Evolutionary conservation across 2,329 filamentous ascomycete genomes (phyloP).

Genomic region (Cercospora zeina): DNA sequence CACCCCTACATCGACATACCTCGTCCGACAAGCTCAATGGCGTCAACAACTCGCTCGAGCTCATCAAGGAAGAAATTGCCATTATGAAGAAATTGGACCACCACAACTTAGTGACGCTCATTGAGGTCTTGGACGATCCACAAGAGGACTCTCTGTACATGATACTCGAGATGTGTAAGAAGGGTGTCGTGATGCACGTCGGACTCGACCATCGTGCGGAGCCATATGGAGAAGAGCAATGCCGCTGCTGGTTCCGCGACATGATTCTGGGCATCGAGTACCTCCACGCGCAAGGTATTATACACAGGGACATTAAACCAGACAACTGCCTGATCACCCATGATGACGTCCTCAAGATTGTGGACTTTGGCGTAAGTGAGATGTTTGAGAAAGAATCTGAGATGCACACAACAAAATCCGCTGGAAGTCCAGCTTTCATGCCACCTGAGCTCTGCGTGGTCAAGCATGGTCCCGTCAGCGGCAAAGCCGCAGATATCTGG

Average conservation of each 20-base stretch:
- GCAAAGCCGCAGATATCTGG: constrained; percentile 92
- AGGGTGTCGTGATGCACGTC: constrained; percentile 95
- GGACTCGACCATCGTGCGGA: constrained; percentile 78
- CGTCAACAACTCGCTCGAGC: constrained; percentile 70
- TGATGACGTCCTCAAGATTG: constrained; percentile 92
- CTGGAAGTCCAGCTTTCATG: constrained; percentile 91
- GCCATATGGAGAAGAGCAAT: constrained; percentile 79
- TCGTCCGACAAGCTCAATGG: constrained; percentile 51
- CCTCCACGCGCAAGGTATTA: constrained; percentile 87
- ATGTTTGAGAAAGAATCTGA: constrained; percentile 89
- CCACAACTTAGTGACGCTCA: constrained; percentile 85
- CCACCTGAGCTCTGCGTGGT: constrained; percentile 88
- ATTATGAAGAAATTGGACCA: constrained; percentile 99
- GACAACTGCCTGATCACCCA: constrained; percentile 89
- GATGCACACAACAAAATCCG: constrained; percentile 91
- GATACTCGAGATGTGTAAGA: constrained; percentile 98
- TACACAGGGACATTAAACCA: constrained; percentile 96
- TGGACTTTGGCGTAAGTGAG: constrained; percentile 98
- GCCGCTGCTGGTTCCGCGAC: constrained; percentile 90
- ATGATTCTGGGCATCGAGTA: constrained; percentile 95
- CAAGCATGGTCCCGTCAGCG: constrained; percentile 83
- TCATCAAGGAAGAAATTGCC: constrained; percentile 94
- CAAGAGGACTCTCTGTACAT: constrained; percentile 96
- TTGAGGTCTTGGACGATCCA: constrained; percentile 93
- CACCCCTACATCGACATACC: constrained; percentile 63